These are phyloP conservation scores for Dimocarpus longan DNA, from an alignment of 345 rosid species.

Conservation along the genomic window DNA sequence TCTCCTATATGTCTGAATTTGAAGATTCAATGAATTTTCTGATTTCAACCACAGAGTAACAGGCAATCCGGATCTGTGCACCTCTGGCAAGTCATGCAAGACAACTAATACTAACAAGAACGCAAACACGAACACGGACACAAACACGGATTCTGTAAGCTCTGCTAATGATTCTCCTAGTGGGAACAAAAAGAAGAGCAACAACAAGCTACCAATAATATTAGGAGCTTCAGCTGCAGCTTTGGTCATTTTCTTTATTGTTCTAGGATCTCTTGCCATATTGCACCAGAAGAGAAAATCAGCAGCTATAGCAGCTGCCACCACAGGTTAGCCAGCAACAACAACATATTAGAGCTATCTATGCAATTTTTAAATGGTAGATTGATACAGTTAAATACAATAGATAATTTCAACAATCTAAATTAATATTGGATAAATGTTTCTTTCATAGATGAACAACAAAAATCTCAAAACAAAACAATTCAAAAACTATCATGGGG, in stretches of 20 bases:
- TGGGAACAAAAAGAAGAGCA: background rate
- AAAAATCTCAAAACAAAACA: too few species aligned
- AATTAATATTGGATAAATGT: too few species aligned
- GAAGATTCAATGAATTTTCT: background rate
- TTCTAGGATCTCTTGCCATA: background rate
- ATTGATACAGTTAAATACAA: too few species aligned
- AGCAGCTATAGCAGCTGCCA: background rate
- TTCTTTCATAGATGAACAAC: too few species aligned
- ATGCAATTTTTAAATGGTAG: too few species aligned
- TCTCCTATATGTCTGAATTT: background rate
- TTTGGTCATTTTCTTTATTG: background rate
- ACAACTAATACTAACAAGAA: background rate
- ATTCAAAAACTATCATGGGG: too few species aligned
- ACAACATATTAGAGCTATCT: too few species aligned
- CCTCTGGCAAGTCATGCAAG: slow-evolving; percentile 22
- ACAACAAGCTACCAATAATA: background rate
- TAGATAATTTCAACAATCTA: too few species aligned
- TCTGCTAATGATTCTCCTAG: background rate
- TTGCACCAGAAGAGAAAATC: background rate
- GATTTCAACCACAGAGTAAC: slow-evolving; percentile 22
- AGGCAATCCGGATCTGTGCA: slow-evolving; percentile 39
- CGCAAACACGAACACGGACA: background rate
- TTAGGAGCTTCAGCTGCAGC: background rate
- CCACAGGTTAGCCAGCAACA: background rate
- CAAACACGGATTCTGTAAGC: background rate